phyloP scores from a whole-genome alignment of 768 basidiomycete genomes.

The Crucibulum laeve region DNA sequence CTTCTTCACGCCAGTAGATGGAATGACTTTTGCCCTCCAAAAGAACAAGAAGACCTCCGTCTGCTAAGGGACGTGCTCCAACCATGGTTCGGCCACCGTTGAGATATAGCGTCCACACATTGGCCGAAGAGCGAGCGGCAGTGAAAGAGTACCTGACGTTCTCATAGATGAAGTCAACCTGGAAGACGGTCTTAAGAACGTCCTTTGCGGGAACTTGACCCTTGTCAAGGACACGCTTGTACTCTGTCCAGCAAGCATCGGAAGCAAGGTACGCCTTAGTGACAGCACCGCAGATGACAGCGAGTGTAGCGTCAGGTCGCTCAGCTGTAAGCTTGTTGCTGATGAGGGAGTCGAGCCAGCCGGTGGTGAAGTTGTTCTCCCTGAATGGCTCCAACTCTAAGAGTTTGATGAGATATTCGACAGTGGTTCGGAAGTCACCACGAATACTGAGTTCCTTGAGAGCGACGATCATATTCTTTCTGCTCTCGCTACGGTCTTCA shows the following conservation, averaged over 20 bases:
- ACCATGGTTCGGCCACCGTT: constrained; percentile 94
- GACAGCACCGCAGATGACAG: constrained; percentile 94
- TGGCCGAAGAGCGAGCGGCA: constrained; percentile 83
- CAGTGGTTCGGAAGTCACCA: constrained; percentile 97
- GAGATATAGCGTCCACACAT: constrained; percentile 90
- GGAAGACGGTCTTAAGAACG: constrained; percentile 93
- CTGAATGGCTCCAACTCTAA: constrained; percentile 95
- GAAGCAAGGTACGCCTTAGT: constrained; percentile 91
- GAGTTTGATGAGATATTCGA: constrained; percentile 98
- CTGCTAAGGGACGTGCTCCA: constrained; percentile 88
- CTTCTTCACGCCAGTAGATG: constrained; percentile 97
- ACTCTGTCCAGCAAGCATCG: constrained; percentile 87
- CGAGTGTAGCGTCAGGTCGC: constrained; percentile 87
- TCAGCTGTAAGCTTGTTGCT: constrained; percentile 97
- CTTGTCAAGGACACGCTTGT: constrained; percentile 94
- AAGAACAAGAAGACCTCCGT: constrained; percentile 89
- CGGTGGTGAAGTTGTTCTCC: constrained; percentile 96
- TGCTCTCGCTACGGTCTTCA: constrained; percentile 87
- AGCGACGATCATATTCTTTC: constrained; percentile 99
- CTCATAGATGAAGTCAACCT: constrained; percentile 97
- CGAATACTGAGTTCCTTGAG: constrained; percentile 98
- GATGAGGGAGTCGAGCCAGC: constrained; percentile 97
- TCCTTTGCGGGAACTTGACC: constrained; percentile 96
- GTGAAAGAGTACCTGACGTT: constrained; percentile 95
- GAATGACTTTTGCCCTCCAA: constrained; percentile 96